These are phyloP conservation scores for Arachnomyces sp. DNA, from an alignment of 2,329 filamentous ascomycete genomes.

Conservation along the genomic window DNA sequence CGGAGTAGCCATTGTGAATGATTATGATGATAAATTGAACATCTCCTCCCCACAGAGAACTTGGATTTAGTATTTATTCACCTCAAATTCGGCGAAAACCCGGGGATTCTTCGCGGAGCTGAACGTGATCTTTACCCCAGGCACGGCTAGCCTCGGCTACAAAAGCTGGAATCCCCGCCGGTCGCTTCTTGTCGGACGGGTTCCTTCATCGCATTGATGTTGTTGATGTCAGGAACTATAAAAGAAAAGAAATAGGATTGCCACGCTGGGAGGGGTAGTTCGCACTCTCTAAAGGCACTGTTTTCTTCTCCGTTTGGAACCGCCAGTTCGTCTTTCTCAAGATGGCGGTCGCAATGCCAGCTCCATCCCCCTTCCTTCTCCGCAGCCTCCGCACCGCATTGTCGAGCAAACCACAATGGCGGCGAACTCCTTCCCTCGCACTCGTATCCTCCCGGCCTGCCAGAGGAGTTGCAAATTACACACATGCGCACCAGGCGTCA, in stretches of 20 bases:
- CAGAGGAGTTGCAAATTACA: slow-evolving; percentile 62
- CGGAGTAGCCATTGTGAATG: slow-evolving; percentile 24
- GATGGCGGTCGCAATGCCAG: slow-evolving; percentile 24
- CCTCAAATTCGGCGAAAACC: too few relatives aligned
- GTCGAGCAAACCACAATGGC: slow-evolving; percentile 16
- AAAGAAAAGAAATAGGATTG: slow-evolving; percentile 7
- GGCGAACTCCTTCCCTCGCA: slow-evolving; percentile 13
- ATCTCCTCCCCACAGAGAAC: too few relatives aligned
- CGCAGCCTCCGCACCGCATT: slow-evolving; percentile 27
- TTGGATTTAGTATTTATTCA: too few relatives aligned
- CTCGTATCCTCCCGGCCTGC: slow-evolving; percentile 8
- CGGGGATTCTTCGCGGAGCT: too few relatives aligned
- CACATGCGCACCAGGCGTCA: slow-evolving; percentile 68
- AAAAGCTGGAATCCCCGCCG: too few relatives aligned
- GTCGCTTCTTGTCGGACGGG: too few relatives aligned
- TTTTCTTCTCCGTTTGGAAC: not conserved
- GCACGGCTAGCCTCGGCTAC: too few relatives aligned
- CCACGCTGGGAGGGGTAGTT: slow-evolving; percentile 7
- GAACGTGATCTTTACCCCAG: too few relatives aligned
- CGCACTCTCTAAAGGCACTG: not conserved
- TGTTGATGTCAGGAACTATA: slow-evolving; percentile 2
- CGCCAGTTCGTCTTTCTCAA: not conserved
- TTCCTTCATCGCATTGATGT: too few relatives aligned
- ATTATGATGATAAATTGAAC: too few relatives aligned
- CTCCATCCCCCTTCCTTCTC: slow-evolving; percentile 30